Evolutionary conservation across 352 stramenopile species (phyloP).

Genomic region (Blastocystis hominis): DNA sequence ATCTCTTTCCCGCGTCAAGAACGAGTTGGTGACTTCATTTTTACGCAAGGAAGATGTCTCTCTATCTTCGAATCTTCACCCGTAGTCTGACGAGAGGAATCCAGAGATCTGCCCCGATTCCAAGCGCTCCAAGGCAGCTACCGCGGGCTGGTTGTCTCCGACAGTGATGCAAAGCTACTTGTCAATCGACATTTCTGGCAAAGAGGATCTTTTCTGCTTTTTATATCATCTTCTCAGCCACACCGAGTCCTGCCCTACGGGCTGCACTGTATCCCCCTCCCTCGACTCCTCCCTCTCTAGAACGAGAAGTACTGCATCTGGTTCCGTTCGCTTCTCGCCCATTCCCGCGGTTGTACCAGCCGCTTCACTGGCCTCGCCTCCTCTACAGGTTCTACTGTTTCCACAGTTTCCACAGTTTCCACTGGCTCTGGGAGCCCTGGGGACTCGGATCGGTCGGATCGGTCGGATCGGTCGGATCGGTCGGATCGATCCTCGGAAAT

Average conservation of each 20-base stretch:
- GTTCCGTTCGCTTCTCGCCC: background rate
- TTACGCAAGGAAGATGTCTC: background rate
- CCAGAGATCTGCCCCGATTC: background rate
- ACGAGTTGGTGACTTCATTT: background rate
- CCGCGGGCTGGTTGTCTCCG: background rate
- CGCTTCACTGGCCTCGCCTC: too few relatives aligned
- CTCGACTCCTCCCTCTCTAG: background rate
- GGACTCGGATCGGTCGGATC: too few relatives aligned
- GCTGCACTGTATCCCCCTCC: background rate
- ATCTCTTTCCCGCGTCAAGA: background rate
- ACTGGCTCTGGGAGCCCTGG: too few relatives aligned
- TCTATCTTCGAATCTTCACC: background rate
- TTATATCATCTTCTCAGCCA: background rate
- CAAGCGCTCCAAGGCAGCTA: background rate
- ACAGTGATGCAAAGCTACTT: background rate
- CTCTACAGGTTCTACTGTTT: too few relatives aligned
- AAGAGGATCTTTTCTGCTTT: background rate
- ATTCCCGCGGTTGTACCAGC: background rate
- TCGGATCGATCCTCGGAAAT: too few relatives aligned
- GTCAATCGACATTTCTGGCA: background rate
- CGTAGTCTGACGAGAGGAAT: background rate
- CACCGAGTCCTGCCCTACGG: background rate
- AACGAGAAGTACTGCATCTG: background rate
- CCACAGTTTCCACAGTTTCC: too few relatives aligned
- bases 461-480: too few relatives aligned